These are phyloP conservation scores for Hanseniaspora uvarum DNA, from an alignment of 1,139 yeast genomes.

Conservation along the genomic window DNA sequence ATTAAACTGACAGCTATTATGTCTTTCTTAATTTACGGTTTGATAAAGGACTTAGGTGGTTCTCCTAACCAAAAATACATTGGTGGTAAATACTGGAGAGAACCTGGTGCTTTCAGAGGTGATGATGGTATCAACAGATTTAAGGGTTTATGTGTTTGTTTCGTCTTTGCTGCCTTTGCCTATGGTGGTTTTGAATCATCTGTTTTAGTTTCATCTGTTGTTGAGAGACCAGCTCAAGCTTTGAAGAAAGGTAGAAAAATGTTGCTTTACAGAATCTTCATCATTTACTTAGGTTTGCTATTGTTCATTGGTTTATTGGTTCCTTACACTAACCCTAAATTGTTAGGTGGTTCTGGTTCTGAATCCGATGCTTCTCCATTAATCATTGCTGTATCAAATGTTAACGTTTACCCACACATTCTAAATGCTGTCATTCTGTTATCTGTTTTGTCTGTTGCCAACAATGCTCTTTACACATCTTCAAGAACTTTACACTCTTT, in stretches of 20 bases:
- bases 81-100: conserved; percentile 52
- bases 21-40: conserved; percentile 58
- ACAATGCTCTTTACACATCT: conserved; percentile 54
- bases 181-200: conserved; percentile 76
- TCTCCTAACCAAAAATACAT: conserved; percentile 53
- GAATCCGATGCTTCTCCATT: conserved; percentile 58
- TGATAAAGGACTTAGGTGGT: conserved; percentile 57
- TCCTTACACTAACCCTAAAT: conserved; percentile 44
- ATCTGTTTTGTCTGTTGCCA: conserved; percentile 61
- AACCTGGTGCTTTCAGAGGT: conserved; percentile 47
- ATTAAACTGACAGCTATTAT: conserved; percentile 52
- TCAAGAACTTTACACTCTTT: conserved; percentile 75
- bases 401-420: conserved; percentile 58
- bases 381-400: conserved; percentile 66
- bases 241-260: conserved; percentile 68
- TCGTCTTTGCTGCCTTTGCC: conserved; percentile 79
- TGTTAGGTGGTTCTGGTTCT: conserved; percentile 39
- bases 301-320: conserved; percentile 58
- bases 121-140: conserved; percentile 32
- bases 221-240: conserved; percentile 63
- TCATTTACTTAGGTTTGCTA: conserved; percentile 52
- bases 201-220: conserved; percentile 85
- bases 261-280: conserved; percentile 62
- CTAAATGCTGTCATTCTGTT: conserved; percentile 65
- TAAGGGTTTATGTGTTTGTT: conserved; percentile 75